A percentile compares a stretch with the other conserved stretches of the same genome.
phyloP scores from a whole-genome alignment of 345 rosid genomes.

The Tarenaya hassleriana region DNA sequence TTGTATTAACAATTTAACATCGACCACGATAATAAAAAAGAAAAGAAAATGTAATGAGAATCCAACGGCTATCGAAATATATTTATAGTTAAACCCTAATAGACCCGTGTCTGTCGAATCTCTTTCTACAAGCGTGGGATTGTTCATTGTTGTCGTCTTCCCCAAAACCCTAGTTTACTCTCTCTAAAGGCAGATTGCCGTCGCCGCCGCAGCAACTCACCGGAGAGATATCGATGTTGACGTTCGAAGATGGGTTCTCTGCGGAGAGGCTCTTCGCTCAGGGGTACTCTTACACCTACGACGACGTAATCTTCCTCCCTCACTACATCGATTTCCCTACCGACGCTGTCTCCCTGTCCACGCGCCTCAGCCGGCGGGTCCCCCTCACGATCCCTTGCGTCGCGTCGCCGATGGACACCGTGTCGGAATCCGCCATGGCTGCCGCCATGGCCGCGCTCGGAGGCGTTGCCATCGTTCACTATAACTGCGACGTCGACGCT shows the following conservation, averaged over 20 bases:
- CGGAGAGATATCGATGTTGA: slow-evolving; percentile 28
- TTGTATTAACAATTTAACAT: too few species aligned
- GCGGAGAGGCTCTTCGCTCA: slow-evolving; percentile 58
- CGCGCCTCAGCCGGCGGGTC: slow-evolving; percentile 61
- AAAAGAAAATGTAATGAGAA: too few species aligned
- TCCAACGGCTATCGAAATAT: too few species aligned
- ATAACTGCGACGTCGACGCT: slow-evolving; percentile 46
- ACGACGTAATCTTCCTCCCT: slow-evolving; percentile 86
- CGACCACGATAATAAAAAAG: too few species aligned
- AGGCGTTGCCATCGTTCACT: slow-evolving; percentile 72
- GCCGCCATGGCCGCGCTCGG: slow-evolving; percentile 84
- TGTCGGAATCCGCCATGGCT: slow-evolving; percentile 83
- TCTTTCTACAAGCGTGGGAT: too few species aligned
- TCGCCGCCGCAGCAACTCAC: slow-evolving; percentile 10
- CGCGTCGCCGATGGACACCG: slow-evolving; percentile 96
- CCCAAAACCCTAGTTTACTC: slow-evolving; percentile 23
- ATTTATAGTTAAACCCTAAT: too few species aligned
- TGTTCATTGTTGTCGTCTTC: slow-evolving; percentile 18
- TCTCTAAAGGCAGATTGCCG: too few species aligned
- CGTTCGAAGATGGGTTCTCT: slow-evolving; percentile 60
- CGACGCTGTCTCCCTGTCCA: slow-evolving; percentile 68
- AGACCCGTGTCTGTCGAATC: too few species aligned
- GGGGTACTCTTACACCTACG: slow-evolving; percentile 88
- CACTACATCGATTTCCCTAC: slow-evolving; percentile 86
- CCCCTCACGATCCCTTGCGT: slow-evolving; percentile 73